Conservation (phyloP, 495 filamentous ascomycete genomes). For the Neurospora pannonica region DNA sequence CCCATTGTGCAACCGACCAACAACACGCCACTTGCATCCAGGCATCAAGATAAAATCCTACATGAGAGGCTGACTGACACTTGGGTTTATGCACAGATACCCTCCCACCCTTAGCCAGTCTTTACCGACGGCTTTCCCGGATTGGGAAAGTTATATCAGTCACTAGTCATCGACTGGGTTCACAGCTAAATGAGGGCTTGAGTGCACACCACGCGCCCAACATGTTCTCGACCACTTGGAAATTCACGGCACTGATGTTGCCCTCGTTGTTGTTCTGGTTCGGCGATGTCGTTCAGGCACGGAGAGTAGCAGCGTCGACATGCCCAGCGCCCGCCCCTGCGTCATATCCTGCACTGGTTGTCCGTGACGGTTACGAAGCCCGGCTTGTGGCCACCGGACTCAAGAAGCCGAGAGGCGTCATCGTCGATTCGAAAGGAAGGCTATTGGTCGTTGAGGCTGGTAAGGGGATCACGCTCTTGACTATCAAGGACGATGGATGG, state of each 20-base stretch:
- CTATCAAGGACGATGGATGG: conserved; percentile 36
- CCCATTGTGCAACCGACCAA: background rate
- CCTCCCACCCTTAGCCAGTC: background rate
- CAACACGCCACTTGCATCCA: background rate
- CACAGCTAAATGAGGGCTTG: background rate
- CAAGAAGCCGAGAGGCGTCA: conserved; percentile 44
- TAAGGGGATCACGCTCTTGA: conserved; percentile 44
- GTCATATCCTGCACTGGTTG: conserved; percentile 31
- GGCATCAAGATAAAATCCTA: background rate
- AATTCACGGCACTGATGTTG: background rate
- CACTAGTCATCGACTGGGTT: too few relatives aligned
- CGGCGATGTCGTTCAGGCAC: conserved; percentile 1
- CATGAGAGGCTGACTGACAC: background rate
- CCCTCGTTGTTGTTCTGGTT: background rate
- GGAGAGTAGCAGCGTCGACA: background rate
- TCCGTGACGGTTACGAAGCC: conserved; percentile 47
- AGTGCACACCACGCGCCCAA: background rate
- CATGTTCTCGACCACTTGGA: background rate
- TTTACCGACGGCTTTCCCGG: background rate
- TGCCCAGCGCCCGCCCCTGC: conserved; percentile 19
- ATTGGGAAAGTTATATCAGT: background rate
- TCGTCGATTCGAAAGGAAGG: conserved; percentile 49
- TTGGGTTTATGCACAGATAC: background rate
- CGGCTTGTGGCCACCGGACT: conserved; percentile 47
- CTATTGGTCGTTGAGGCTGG: conserved; percentile 52